Evolutionary conservation across 495 filamentous ascomycete species (phyloP), one percentile per base, ranked within the genome.

Genomic region (Daldinia childiae): DNA sequence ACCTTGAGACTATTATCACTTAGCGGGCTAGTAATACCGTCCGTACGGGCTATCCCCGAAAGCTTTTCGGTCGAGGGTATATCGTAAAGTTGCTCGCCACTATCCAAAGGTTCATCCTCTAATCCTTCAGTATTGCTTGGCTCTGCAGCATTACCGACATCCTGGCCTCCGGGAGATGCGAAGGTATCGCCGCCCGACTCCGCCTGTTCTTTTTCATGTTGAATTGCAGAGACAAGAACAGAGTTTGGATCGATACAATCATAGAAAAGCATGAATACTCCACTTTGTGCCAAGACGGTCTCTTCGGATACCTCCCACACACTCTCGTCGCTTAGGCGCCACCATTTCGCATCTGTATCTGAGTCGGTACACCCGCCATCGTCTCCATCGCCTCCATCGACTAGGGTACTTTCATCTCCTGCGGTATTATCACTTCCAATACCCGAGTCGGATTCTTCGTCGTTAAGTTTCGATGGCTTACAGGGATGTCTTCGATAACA

Each of bases 251-350:
- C 80, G n/a, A 89, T 75, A 30, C 82, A 83, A 74, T 99, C 95
- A 74, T 98, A 99, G 80, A 99, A 98, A 8, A 98, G 84, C 95
- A 99, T 98, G 74, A 98, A 98, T 1, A 91, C 95, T 14, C 91
- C 93, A n/a, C 89, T 88, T 72, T 95, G 92, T 1, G 80, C 82
- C 58, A 97, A 84, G 0, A 95, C 94, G 34, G 84, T 84, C 12
- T 86, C 82, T 79, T 97, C 94, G 19, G 85, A 84, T 58, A 93
- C 93, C 69, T 86, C 85, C 65, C 81, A 85, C 8, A 97, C 93
- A 62, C 91, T 88, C 50, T 96, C 91, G 75, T 97, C 94, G 77
- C 93, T 97, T 15, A 97, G 81, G 12, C 90, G 83, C 88, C 91
- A 97, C 94, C 94, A 97, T 19, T 84, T 78, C 39, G 85, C 80